These are phyloP conservation scores for Phytopythium sindhum DNA, from an alignment of 352 stramenopile species.

Conservation along the genomic window DNA sequence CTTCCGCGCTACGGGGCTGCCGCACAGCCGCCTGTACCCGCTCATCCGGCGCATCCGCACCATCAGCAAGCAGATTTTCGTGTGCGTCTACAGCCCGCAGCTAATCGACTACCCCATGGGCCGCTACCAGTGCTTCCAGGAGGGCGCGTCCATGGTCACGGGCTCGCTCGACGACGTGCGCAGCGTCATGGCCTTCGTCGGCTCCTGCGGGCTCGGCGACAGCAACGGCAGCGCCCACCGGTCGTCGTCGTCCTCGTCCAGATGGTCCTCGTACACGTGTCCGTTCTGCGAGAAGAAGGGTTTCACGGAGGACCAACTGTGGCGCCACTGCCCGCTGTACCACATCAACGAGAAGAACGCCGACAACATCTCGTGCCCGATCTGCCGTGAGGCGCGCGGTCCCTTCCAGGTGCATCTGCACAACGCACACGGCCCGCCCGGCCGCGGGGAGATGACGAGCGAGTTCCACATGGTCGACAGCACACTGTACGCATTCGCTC, in stretches of 20 bases:
- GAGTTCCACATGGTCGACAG: slow-evolving; percentile 77
- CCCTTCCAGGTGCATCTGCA: slow-evolving; percentile 86
- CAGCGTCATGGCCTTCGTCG: slow-evolving; percentile 64
- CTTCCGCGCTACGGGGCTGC: slow-evolving; percentile 56
- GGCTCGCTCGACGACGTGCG: slow-evolving; percentile 60
- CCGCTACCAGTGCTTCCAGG: slow-evolving; percentile 73
- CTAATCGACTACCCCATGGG: slow-evolving; percentile 64
- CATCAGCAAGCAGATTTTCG: slow-evolving; percentile 79
- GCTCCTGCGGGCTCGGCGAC: slow-evolving; percentile 25
- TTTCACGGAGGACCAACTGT: slow-evolving; percentile 82
- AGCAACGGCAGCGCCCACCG: slow-evolving; percentile 14
- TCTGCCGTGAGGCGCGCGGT: slow-evolving; percentile 63
- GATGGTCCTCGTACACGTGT: slow-evolving; percentile 39
- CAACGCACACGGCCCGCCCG: slow-evolving; percentile 78
- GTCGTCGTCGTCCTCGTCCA: slow-evolving; percentile 1
- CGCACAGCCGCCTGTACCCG: slow-evolving; percentile 41
- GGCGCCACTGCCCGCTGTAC: slow-evolving; percentile 78
- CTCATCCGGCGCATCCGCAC: slow-evolving; percentile 62
- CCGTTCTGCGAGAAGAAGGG: slow-evolving; percentile 71
- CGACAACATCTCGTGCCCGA: slow-evolving; percentile 65
- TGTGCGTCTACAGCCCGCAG: slow-evolving; percentile 82
- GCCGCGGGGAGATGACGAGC: slow-evolving; percentile 73
- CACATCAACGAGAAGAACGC: slow-evolving; percentile 86
- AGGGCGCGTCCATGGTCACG: slow-evolving; percentile 83
- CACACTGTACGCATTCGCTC: slow-evolving; percentile 76